A percentile compares a stretch with the other conserved stretches of the same genome.
Conservation (phyloP, 106 monocot species). For the Dendrobium chrysotoxum region DNA sequence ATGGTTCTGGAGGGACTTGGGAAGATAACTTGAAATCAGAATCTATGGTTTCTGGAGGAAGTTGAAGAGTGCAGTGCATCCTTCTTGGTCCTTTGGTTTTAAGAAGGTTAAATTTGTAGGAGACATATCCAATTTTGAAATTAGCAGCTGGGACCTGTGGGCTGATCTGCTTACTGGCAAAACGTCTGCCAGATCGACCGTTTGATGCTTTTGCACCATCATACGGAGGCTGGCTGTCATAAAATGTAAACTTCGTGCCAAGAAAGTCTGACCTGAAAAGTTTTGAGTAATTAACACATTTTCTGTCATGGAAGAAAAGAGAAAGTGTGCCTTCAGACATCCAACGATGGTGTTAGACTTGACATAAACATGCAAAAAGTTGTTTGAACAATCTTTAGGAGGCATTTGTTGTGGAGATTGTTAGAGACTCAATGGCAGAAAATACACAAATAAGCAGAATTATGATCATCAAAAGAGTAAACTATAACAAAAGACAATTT, state of each 20-base stretch:
- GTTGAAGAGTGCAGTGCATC: conserved; percentile 40
- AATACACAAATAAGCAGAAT: no score
- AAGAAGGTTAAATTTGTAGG: conserved; percentile 57
- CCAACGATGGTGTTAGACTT: no score
- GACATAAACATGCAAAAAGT: no score
- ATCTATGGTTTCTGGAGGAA: conserved; percentile 4
- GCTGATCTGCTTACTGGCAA: conserved; percentile 48
- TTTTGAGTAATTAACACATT: not conserved
- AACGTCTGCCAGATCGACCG: conserved; percentile 33
- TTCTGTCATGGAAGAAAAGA: no score
- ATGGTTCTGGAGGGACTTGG: not conserved
- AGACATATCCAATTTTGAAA: conserved; percentile 34
- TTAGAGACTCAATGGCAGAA: no score
- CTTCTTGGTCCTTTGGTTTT: conserved; percentile 57
- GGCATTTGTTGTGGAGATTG: no score
- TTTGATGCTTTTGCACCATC: conserved; percentile 34
- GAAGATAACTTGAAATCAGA: not conserved
- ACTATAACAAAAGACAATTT: no score
- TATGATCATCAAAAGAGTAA: no score
- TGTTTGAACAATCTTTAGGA: no score
- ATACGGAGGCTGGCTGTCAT: conserved; percentile 51
- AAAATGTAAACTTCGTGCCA: conserved; percentile 46
- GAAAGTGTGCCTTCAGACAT: no score
- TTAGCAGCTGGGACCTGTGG: conserved; percentile 46
- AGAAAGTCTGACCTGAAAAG: conserved; percentile 65